These are phyloP conservation scores for Middelhovenomyces tepae DNA, from an alignment of 805 yeast genomes.

Conservation along the genomic window DNA sequence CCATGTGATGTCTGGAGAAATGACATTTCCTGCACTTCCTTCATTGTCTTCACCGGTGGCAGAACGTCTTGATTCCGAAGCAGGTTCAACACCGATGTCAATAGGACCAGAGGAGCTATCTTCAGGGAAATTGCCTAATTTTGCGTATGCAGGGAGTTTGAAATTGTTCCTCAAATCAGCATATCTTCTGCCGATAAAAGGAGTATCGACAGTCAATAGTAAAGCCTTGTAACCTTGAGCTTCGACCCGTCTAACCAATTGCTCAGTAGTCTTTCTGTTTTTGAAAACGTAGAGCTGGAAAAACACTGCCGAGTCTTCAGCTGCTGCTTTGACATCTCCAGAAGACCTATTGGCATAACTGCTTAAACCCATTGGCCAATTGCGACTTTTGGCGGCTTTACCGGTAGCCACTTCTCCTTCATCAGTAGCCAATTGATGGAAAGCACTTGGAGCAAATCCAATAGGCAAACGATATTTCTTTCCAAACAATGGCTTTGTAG, in stretches of 20 bases:
- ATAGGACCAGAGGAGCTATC: slow-evolving; percentile 13
- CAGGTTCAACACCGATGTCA: slow-evolving; percentile 19
- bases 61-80: slow-evolving; percentile 12
- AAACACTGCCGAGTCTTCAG: slow-evolving; percentile 19
- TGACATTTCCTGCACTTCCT: slow-evolving; percentile 8
- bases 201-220: slow-evolving; percentile 49
- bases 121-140: slow-evolving; percentile 21
- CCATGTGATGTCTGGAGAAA: slow-evolving; percentile 26
- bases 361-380: slow-evolving; percentile 24
- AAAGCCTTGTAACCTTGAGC: slow-evolving; percentile 33
- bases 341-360: slow-evolving; percentile 21
- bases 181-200: slow-evolving; percentile 46
- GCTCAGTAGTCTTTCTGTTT: slow-evolving; percentile 20
- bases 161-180: slow-evolving; percentile 31
- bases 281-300: slow-evolving; percentile 26
- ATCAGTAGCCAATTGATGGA: slow-evolving; percentile 24
- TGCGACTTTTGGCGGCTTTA: slow-evolving; percentile 22
- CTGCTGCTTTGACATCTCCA: slow-evolving; percentile 22
- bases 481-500: slow-evolving; percentile 19
- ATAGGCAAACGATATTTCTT: slow-evolving; percentile 21
- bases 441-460: slow-evolving; percentile 30
- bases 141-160: slow-evolving; percentile 18
- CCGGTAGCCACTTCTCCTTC: slow-evolving; percentile 29
- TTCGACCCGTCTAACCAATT: slow-evolving; percentile 21
- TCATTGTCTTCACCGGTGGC: slow-evolving; percentile 11